Base-by-base conservation (phyloP, 768 basidiomycete species). In the Mycena galopus region DNA sequence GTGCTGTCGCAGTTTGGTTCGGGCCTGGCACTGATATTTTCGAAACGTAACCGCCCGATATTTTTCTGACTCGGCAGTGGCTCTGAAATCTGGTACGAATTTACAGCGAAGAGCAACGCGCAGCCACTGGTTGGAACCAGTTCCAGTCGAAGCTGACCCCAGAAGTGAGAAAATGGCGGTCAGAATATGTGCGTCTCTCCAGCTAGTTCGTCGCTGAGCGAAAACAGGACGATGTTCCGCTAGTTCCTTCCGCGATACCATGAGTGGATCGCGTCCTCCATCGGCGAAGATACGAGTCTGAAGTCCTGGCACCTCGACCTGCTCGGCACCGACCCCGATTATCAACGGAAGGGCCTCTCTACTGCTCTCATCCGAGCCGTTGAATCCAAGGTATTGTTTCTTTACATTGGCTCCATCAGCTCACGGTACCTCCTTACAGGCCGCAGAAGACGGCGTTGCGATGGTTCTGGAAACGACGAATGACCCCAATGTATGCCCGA, bases 1-100 rank as follows among this genome's bases (percentile, higher is more conserved):
- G 59, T 29, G 72, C 72, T 3, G 75, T 73, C 6, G 75, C 75
- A 17, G 29, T 68, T n/a, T 75, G 72, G 75, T 75, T 71, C 27
- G 64, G 64, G 9, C 75, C 75, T 23, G 71, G 71, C 1, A 47
- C 65, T 2, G 65, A 60, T 47, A 62, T 56, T 47, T 56, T 75
- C 35, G 63, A 11, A 30, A 75, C 65, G 75, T 75, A 72, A 42
- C 53, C 23, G 14, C 2, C 29, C 19, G n/a, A n/a, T n/a, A 10
- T 5, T 12, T 37, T 47, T 21, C 32, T 39, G 23, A 30, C 32
- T 37, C 33, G 10, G 53, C 10, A 57, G 11, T n/a, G 17, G 2
- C 19, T 72, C 25, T 19, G 2, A 25, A 37, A 1, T 23, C 35
- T 3, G 29, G 4, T 33, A 32, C 30, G 8, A 35, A 25, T 58